phyloP scores from a whole-genome alignment of 805 yeast species.

The Barnettozyma wickerhamii region DNA sequence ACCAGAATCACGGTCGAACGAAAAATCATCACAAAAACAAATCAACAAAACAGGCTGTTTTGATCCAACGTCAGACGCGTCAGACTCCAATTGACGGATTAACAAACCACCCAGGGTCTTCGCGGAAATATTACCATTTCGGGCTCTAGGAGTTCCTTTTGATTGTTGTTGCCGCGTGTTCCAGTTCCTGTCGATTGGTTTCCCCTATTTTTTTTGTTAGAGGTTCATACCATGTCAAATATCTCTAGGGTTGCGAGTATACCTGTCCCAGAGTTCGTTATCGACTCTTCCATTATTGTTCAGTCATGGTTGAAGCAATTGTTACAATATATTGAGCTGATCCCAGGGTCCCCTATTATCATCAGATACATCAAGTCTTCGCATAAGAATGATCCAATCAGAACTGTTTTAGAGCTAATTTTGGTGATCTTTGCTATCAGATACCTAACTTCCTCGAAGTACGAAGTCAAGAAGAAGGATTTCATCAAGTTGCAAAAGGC shows the following conservation, averaged over 20 bases:
- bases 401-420: constrained; percentile 76
- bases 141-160: too few species aligned
- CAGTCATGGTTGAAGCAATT: constrained; percentile 4
- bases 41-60: too few species aligned
- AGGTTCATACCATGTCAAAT: constrained; percentile 1
- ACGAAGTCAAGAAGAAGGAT: constrained; percentile 69
- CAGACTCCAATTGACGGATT: too few species aligned
- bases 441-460: constrained; percentile 74
- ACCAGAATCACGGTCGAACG: not conserved
- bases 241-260: constrained; percentile 6
- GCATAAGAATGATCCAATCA: constrained; percentile 88
- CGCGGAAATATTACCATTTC: too few species aligned
- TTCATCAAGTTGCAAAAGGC: constrained; percentile 51
- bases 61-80: too few species aligned
- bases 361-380: constrained; percentile 77
- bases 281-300: constrained; percentile 7
- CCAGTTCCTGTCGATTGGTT: too few species aligned
- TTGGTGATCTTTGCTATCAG: constrained; percentile 77
- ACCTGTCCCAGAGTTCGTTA: constrained; percentile 6
- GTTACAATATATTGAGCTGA: constrained; percentile 15
- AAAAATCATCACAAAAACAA: not conserved
- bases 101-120: too few species aligned
- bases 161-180: too few species aligned
- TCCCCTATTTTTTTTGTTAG: too few species aligned
- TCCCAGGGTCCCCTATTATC: constrained; percentile 56